A percentile compares a stretch with the other conserved stretches of the same genome.
Conservation (phyloP, 2,329 filamentous ascomycete genomes). For the Thelonectria blattea region DNA sequence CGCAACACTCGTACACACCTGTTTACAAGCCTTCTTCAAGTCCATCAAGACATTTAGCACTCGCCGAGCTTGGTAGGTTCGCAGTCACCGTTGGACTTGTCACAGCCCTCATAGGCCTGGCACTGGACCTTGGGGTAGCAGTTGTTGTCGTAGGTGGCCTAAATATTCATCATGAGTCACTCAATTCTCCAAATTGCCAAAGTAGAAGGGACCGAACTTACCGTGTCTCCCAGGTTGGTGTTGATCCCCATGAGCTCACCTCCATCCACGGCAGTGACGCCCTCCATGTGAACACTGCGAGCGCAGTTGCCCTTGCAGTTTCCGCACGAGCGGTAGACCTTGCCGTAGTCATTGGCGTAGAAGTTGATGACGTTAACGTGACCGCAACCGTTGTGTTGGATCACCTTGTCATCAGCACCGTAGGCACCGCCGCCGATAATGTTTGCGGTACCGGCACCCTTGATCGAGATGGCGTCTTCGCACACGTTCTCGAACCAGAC, state of each 20-base stretch:
- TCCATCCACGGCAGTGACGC: conserved; percentile 47
- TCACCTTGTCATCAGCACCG: conserved; percentile 46
- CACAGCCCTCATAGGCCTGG: conserved; percentile 40
- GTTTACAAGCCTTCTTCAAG: background rate
- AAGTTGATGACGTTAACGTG: conserved; percentile 50
- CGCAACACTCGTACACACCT: too few species aligned
- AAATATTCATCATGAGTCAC: background rate
- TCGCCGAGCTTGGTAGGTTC: conserved; percentile 37
- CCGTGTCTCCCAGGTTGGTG: conserved; percentile 44
- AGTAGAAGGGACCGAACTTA: background rate
- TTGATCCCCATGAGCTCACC: conserved; percentile 53
- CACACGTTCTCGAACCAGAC: conserved; percentile 58
- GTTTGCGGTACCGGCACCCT: conserved; percentile 46
- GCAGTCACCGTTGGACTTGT: conserved; percentile 38
- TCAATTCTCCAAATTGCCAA: background rate
- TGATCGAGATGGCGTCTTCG: conserved; percentile 41
- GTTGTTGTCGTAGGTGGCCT: conserved; percentile 42
- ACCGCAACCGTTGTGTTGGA: conserved; percentile 52
- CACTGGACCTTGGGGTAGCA: conserved; percentile 38
- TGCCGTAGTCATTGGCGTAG: conserved; percentile 55
- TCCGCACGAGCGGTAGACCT: conserved; percentile 42
- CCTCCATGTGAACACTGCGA: conserved; percentile 52
- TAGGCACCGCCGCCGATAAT: conserved; percentile 50
- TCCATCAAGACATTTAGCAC: conserved; percentile 30
- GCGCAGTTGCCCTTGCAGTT: conserved; percentile 43